These are phyloP conservation scores for Pedinophyceae sp. DNA, from an alignment of 139 green algal genomes.

Conservation along the genomic window DNA sequence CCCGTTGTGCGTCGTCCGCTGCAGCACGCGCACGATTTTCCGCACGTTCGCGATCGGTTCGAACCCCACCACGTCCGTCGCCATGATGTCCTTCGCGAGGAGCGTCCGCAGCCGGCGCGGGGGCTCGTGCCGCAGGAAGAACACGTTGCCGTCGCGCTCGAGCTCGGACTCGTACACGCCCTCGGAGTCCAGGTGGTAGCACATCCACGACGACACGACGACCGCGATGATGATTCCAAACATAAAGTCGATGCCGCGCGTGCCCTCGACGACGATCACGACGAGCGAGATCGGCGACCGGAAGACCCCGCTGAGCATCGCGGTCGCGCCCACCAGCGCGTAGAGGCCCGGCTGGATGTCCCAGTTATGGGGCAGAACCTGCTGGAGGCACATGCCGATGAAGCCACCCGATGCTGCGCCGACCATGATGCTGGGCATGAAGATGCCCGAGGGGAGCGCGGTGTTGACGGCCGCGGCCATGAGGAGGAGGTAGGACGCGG, in stretches of 20 bases:
- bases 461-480: constrained; percentile 52
- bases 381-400: constrained; percentile 36
- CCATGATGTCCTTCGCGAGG: constrained; percentile 44
- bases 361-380: constrained; percentile 37
- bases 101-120: constrained; percentile 39
- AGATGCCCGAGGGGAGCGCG: constrained; percentile 71
- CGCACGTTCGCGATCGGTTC: constrained; percentile 34
- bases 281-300: constrained; percentile 71
- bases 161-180: constrained; percentile 81
- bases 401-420: constrained; percentile 45
- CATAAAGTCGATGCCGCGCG: constrained; percentile 59
- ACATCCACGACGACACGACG: constrained; percentile 67
- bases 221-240: constrained; percentile 63
- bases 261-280: constrained; percentile 75
- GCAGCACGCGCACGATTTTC: constrained; percentile 42
- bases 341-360: constrained; percentile 55
- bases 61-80: constrained; percentile 39
- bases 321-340: constrained; percentile 57
- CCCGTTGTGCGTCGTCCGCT: constrained; percentile 57
- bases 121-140: constrained; percentile 57
- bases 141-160: constrained; percentile 51
- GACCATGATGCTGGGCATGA: constrained; percentile 78
- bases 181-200: constrained; percentile 52
- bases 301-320: constrained; percentile 74
- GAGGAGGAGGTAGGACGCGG: constrained; percentile 45